Evolutionary conservation across 176 grass and related monocot species (phyloP).

Genomic region (Sorghum bicolor): Sorghum_bicolor_NCBIv3 NC_012872.2:66096501-66097000

Average conservation of each 20-base stretch:
- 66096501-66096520: too few species aligned
- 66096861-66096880: background rate
- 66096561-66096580: too few species aligned
- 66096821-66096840: background rate
- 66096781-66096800: conserved; percentile 30
- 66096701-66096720: background rate
- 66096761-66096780: conserved; percentile 8
- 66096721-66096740: background rate
- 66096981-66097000: conserved; percentile 18
- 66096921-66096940: background rate
- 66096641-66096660: too few species aligned
- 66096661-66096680: too few species aligned
- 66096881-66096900: conserved; percentile 24
- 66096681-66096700: too few species aligned
- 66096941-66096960: background rate
- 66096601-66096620: too few species aligned
- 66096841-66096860: background rate
- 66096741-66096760: background rate
- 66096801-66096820: background rate
- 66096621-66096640: too few species aligned
- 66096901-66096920: background rate
- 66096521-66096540: too few species aligned
- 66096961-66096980: background rate
- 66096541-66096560: too few species aligned
- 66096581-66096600: too few species aligned